Evolutionary conservation across 2,329 filamentous ascomycete genomes (phyloP), one percentile per base, ranked within the genome.

Genomic region (Ophiostoma australiae): DNA sequence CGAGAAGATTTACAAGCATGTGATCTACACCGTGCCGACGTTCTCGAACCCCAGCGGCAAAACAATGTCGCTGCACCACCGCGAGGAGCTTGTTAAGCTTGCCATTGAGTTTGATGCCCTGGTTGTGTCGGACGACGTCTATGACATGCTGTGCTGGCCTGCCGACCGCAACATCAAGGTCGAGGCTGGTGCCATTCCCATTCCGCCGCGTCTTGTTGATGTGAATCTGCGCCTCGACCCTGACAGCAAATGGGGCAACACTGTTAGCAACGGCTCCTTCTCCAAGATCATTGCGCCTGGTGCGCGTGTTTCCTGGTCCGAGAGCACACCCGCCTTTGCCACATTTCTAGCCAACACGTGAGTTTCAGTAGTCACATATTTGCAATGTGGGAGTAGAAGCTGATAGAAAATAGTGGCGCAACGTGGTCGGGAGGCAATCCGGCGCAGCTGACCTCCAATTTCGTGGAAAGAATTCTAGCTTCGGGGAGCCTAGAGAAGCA

Each of bases 121-220:
- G 23, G 78, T 92, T 65, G 82, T 91, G 7, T 84, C 86, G 2
- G 90, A 92, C 77, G 90, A 92, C 78, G 89, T 92, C 0, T 92
- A 93, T 75, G 90, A 92, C 77, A 85, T 89, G 73, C 80, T 92
- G 11, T 83, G 87, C 75, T 91, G 89, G 89, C 73, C 73, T 1
- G 73, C 73, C 17, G 44, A 55, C 4, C 6, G 87, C 87, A 4
- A 77, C 76, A 8, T 65, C 61, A 65, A 65, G 20, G 31, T 65
- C 17, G 33, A 31, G 3, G 15, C 61, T 5, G 61, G 61, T n/a
- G 61, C 31, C 82, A 37, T 65, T 11, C 61, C 61, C 10, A 35
- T 65, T 2, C 61, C 61, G 6, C 61, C 61, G 17, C 61, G 89
- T 0, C 77, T 91, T 7, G 85, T 89, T 4, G 89, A 91, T 75